Evolutionary conservation across 176 grass and related monocot genomes (phyloP).

Genomic region (Urochloa ruziziensis): DNA sequence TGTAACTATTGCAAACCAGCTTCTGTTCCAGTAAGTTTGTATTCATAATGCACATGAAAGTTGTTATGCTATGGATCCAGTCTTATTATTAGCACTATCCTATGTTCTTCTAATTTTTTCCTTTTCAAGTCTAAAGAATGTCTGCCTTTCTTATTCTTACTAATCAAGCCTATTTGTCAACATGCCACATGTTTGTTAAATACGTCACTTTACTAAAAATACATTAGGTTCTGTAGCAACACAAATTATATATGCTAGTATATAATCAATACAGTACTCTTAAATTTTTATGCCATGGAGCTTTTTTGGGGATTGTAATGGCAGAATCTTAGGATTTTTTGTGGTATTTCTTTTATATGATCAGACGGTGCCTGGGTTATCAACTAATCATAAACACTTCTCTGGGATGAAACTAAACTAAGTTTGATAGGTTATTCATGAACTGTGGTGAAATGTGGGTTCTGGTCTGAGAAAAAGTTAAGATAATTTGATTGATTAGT

Average conservation of each 20-base stretch:
- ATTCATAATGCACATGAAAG: background rate
- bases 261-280: background rate
- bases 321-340: background rate
- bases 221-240: background rate
- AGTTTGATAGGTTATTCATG: background rate
- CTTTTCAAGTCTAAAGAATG: background rate
- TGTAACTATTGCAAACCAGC: constrained; percentile 90
- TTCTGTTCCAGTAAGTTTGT: constrained; percentile 80
- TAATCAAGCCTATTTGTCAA: background rate
- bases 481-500: no score
- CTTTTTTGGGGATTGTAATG: background rate
- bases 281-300: background rate
- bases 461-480: no score
- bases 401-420: background rate
- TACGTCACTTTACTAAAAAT: background rate
- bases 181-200: background rate
- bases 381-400: background rate
- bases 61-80: background rate
- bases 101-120: background rate
- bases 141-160: background rate
- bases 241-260: constrained; percentile 3
- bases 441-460: background rate
- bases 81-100: background rate
- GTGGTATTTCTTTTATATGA: background rate
- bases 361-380: background rate